phyloP scores from a whole-genome alignment of 2,329 filamentous ascomycete species.

The Sporothrix pallida region DNA sequence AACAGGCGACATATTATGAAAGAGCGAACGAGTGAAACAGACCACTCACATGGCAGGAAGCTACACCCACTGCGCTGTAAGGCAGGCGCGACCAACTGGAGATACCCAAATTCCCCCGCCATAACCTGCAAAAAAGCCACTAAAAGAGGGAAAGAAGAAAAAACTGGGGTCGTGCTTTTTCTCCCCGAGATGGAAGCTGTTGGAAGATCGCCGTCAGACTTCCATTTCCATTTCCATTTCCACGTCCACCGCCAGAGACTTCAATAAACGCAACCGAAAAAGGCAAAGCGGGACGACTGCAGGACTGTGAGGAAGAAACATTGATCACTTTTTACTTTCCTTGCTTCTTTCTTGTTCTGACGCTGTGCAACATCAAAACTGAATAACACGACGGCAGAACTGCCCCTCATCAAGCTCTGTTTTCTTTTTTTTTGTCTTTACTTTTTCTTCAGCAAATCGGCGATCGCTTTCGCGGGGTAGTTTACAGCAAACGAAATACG shows the following conservation, averaged over 20 bases:
- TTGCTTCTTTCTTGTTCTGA: not conserved
- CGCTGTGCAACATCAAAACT: not conserved
- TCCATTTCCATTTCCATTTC: too few species aligned
- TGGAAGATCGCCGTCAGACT: slow-evolving; percentile 34
- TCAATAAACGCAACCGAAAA: not conserved
- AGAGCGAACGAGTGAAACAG: too few species aligned
- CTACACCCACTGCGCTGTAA: not conserved
- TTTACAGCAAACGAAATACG: not conserved
- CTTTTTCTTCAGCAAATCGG: not conserved
- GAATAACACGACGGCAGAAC: not conserved
- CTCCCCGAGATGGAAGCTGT: slow-evolving; percentile 38
- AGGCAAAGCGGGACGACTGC: not conserved
- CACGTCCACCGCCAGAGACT: slow-evolving; percentile 9
- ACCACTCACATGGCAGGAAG: not conserved
- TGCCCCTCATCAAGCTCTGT: not conserved
- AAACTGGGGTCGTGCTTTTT: slow-evolving; percentile 15
- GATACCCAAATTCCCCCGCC: slow-evolving; percentile 14
- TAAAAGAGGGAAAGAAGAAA: not conserved
- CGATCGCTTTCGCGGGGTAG: slow-evolving; percentile 18
- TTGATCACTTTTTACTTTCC: not conserved
- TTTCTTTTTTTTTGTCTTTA: not conserved
- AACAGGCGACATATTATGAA: not conserved
- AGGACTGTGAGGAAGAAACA: not conserved
- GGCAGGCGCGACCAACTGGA: slow-evolving; percentile 19
- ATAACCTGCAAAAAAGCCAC: not conserved